Base-by-base conservation (phyloP, 192 early-diverging fungal genomes). In the Entomortierella chlamydospora region DNA sequence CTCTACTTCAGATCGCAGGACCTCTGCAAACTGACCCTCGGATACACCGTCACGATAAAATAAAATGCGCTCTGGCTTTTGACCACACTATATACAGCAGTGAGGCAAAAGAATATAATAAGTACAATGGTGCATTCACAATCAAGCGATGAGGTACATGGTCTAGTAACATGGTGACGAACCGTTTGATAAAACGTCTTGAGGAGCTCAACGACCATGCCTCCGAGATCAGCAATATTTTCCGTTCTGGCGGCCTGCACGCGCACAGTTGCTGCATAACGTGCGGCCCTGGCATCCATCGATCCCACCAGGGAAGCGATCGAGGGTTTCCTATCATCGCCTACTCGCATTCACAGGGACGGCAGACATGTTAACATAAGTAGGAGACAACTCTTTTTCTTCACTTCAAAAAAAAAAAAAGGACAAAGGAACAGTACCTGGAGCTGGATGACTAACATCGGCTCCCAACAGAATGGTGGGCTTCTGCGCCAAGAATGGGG, bases 1-100 rank as follows among this genome's bases (percentile, higher is more conserved):
- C 0, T 50, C 90, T 4, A 97, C 83, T 77, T 99, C 97, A 30
- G 68, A 81, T 18, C 88, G 78, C 18, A 94, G 62, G 0, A 97
- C 93, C 55, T 91, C 86, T 11, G 64, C 66, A 64, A 95, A 96
- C 81, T 97, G 94, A 6, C 93, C 90, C 41, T 99, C 96, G 4
- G 94, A 93, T 23, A 97, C 91, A 37, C 95, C 95, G 68, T 97
- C 95, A 68, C 96, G 92, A 76, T 95, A 97, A 70, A 96, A 93
- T 4, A 97, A 18, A 64, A 97, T 93, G 22, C 92, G 86, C 52
- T 81, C 68, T 0, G 96, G 96, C 60, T 93, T 92, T 65, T 93
- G 83, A 49, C 93, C 87, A 70, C 82, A 83, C 45, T 47, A 47
- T 20, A 20, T 47, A 47, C 34, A 10, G 15, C 6, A 41, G 39